phyloP scores from a whole-genome alignment of 192 early-diverging fungal genomes.

The Linnemannia zychae region DNA sequence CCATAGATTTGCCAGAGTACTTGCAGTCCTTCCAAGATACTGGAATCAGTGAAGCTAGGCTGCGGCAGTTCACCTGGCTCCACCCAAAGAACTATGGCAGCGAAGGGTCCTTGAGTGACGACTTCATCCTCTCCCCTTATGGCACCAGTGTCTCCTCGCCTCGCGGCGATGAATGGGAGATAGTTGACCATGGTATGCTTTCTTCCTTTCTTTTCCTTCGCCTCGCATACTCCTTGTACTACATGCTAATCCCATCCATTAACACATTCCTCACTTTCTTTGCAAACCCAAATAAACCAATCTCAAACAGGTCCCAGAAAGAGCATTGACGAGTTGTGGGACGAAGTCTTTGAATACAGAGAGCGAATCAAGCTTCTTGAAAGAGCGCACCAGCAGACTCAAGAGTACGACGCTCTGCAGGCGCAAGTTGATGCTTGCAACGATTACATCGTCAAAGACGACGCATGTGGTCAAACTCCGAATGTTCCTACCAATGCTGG shows the following conservation, averaged over 20 bases:
- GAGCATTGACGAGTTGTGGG: conserved; percentile 45
- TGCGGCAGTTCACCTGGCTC: conserved; percentile 41
- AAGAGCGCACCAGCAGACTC: conserved; percentile 18
- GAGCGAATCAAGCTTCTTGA: conserved; percentile 39
- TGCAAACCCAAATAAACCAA: not conserved
- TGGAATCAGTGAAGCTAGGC: conserved; percentile 36
- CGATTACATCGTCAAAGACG: not conserved
- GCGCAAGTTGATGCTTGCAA: not conserved
- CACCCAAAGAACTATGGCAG: conserved; percentile 44
- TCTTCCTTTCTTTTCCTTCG: not conserved
- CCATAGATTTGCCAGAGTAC: conserved; percentile 38
- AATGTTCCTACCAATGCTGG: not conserved
- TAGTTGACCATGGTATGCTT: conserved; percentile 26
- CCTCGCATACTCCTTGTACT: not conserved
- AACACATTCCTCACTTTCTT: not conserved
- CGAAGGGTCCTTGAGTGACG: conserved; percentile 37
- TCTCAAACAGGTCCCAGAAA: conserved; percentile 35
- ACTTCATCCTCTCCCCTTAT: conserved; percentile 34
- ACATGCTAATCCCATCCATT: not conserved
- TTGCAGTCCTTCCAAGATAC: conserved; percentile 30
- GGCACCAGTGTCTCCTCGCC: conserved; percentile 49
- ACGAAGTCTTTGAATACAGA: conserved; percentile 51
- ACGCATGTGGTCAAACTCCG: conserved; percentile 12
- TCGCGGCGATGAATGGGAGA: conserved; percentile 53
- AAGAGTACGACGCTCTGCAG: conserved; percentile 2